Evolutionary conservation across 345 rosid genomes (phyloP).

Genomic region (Corchorus olitorius): DNA sequence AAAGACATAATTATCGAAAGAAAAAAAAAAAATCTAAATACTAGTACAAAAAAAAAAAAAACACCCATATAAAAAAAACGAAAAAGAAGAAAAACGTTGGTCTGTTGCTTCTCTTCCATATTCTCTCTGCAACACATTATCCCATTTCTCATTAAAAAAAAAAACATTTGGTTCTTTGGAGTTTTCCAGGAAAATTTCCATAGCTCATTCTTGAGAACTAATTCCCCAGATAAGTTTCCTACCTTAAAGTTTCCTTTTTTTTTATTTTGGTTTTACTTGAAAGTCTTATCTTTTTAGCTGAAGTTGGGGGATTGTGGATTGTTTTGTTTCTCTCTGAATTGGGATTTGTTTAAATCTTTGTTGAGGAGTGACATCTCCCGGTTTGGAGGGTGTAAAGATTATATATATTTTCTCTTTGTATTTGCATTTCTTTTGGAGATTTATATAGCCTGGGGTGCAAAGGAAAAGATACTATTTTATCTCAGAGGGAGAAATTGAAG

Average conservation of each 20-base stretch:
- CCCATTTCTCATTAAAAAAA: slow-evolving; percentile 4
- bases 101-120: slow-evolving; percentile 19
- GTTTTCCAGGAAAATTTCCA: slow-evolving; percentile 26
- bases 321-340: slow-evolving; percentile 38
- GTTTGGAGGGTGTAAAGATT: slow-evolving; percentile 29
- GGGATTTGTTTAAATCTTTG: slow-evolving; percentile 35
- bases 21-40: too few relatives aligned
- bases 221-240: slow-evolving; percentile 32
- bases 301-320: not conserved
- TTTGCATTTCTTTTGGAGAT: not conserved
- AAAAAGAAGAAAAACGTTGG: not conserved
- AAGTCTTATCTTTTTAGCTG: slow-evolving; percentile 13
- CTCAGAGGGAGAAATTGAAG: slow-evolving; percentile 25
- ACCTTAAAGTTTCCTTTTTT: not conserved
- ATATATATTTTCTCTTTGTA: not conserved
- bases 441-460: not conserved
- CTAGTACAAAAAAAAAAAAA: slow-evolving; percentile 13
- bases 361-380: slow-evolving; percentile 28
- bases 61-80: not conserved
- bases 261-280: not conserved
- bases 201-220: slow-evolving; percentile 14
- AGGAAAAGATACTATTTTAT: slow-evolving; percentile 22
- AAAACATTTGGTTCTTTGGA: slow-evolving; percentile 8
- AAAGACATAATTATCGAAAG: not conserved
- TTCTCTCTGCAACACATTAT: slow-evolving; percentile 23